Evolutionary conservation across 495 filamentous ascomycete species (phyloP), one percentile per base, ranked within the genome.

Genomic region (Talaromyces proteolyticus): DNA sequence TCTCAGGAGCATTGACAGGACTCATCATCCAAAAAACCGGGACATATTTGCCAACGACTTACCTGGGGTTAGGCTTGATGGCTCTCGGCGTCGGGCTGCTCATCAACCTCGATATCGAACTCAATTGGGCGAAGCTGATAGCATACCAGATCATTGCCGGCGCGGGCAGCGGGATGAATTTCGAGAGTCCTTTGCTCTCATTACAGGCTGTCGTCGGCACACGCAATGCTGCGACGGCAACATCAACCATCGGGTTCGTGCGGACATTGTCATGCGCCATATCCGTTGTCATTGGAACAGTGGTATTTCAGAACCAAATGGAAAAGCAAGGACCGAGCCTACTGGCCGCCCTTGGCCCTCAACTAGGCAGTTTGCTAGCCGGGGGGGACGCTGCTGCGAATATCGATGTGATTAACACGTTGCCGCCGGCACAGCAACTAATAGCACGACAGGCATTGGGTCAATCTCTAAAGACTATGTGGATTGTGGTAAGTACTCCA

Each of bases 51-150:
- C 68, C 72, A 36, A 45, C 68, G 6, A 85, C 87, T 57, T 79
- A 77, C 57, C 57, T 65, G 20, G 87, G 84, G 26, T 59, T 79
- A 48, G 51, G 61, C 16, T 44, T 85, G 49, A 76, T 85, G 73
- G 76, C 77, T 0, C 65, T 88, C 19, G 87, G 87, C 3, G 73
- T 73, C 25, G 86, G 86, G 3, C 72, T 89, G 1, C 79, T 84
- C 52, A 73, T 86, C 57, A 66, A 82, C 61, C 69, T 90, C 16
- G 64, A 71, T 38, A 44, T 70, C 0, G 60, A 53, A 0, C 56
- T 68, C 20, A 70, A 69, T 54, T 83, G 80, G 80, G 58, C 71
- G 16, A 82, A 85, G 60, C 67, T 89, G 24, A 71, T 86, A 38
- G 61, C 72, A 14, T 81, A 74, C 53, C 63, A 79, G 51, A 66